Conservation (phyloP, 768 basidiomycete genomes). For the Lepiota brunneoincarnata region DNA sequence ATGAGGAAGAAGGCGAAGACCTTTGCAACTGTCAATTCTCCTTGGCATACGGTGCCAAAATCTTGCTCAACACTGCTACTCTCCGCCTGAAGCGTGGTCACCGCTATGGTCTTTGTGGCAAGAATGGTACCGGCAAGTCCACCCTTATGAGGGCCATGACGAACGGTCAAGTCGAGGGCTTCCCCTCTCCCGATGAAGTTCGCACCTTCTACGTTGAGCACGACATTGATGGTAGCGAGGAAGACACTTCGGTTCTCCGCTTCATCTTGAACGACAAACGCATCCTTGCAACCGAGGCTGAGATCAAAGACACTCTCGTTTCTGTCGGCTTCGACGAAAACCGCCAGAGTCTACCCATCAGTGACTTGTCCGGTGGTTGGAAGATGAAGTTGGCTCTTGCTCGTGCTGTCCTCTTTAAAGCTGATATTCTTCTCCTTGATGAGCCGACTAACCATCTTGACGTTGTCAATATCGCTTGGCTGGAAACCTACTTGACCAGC, state of each 20-base stretch:
- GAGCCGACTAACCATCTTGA: conserved; percentile 98
- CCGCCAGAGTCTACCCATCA: conserved; percentile 83
- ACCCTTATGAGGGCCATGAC: conserved; percentile 92
- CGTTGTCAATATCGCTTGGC: conserved; percentile 96
- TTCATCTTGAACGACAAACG: conserved; percentile 89
- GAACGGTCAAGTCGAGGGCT: conserved; percentile 96
- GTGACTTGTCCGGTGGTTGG: conserved; percentile 96
- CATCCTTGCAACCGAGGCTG: conserved; percentile 64
- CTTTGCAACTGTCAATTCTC: conserved; percentile 99
- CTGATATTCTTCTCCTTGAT: conserved; percentile 93
- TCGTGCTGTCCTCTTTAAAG: conserved; percentile 96
- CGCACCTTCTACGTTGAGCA: conserved; percentile 99
- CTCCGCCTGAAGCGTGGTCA: conserved; percentile 98
- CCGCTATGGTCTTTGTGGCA: conserved; percentile 97
- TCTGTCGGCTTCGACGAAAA: conserved; percentile 91
- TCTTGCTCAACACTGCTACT: conserved; percentile 92
- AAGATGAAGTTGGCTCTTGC: conserved; percentile 99
- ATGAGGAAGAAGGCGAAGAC: conserved; percentile 98
- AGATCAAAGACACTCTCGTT: conserved; percentile 76
- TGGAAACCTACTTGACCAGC: conserved; percentile 87
- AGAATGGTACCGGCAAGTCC: conserved; percentile 98
- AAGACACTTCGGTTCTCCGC: conserved; percentile 82
- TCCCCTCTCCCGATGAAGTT: conserved; percentile 95
- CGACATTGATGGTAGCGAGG: conserved; percentile 96
- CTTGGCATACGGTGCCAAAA: conserved; percentile 98